phyloP scores from a whole-genome alignment of 1,284 basidiomycete genomes.

The Gymnopus androsaceus region DNA sequence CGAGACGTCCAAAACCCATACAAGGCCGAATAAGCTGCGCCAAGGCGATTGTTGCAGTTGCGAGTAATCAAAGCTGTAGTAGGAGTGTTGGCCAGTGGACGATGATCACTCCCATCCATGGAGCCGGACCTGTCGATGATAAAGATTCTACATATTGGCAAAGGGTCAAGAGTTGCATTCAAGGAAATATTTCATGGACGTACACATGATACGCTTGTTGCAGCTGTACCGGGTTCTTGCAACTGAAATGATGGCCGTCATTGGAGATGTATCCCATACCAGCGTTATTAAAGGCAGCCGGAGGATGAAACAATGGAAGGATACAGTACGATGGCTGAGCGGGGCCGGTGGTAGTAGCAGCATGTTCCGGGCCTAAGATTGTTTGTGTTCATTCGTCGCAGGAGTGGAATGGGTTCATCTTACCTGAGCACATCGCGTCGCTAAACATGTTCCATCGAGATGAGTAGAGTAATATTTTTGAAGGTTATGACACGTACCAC shows the following conservation, averaged over 20 bases:
- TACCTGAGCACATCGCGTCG: slow-evolving; percentile 57
- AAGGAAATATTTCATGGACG: slow-evolving; percentile 27
- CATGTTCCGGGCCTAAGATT: slow-evolving; percentile 57
- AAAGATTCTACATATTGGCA: slow-evolving; percentile 42
- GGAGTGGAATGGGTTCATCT: background rate
- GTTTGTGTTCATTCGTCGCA: too few relatives aligned
- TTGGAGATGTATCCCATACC: slow-evolving; percentile 53
- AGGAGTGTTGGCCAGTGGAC: slow-evolving; percentile 49
- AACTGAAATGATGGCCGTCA: slow-evolving; percentile 56
- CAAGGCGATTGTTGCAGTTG: slow-evolving; percentile 50
- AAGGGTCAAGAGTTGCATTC: background rate
- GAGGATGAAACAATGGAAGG: slow-evolving; percentile 55
- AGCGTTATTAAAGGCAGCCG: slow-evolving; percentile 30
- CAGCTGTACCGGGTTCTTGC: slow-evolving; percentile 55
- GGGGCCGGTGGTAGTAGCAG: slow-evolving; percentile 26
- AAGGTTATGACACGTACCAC: slow-evolving; percentile 42
- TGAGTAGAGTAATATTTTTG: background rate
- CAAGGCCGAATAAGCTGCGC: slow-evolving; percentile 58
- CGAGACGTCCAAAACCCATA: slow-evolving; percentile 58
- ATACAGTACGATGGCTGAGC: slow-evolving; percentile 57
- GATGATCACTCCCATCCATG: slow-evolving; percentile 44
- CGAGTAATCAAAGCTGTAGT: slow-evolving; percentile 39
- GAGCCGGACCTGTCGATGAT: slow-evolving; percentile 60
- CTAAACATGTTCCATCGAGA: slow-evolving; percentile 33
- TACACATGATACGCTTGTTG: slow-evolving; percentile 64